Evolutionary conservation across 352 stramenopile species (phyloP).

Genomic region (Aphanomyces astaci): DNA sequence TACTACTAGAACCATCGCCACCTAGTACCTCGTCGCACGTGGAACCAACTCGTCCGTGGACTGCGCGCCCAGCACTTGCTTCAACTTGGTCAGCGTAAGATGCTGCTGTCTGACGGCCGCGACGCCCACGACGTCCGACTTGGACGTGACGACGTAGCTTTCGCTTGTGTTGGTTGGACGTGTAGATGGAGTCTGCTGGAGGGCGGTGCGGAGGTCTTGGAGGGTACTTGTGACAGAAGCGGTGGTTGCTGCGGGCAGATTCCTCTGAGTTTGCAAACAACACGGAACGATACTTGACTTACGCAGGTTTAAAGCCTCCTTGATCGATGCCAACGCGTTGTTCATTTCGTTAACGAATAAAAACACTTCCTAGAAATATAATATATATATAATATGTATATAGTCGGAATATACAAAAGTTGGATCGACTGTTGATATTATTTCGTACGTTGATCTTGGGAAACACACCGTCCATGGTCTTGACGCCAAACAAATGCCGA

Average conservation of each 20-base stretch:
- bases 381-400: too few relatives aligned
- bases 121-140: slow-evolving; percentile 41
- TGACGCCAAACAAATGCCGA: slow-evolving; percentile 80
- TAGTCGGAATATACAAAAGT: too few relatives aligned
- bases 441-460: slow-evolving; percentile 78
- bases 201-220: neutral
- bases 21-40: slow-evolving; percentile 50
- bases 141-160: slow-evolving; percentile 53
- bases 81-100: slow-evolving; percentile 58
- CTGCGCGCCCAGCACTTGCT: slow-evolving; percentile 62
- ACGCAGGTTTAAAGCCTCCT: slow-evolving; percentile 58
- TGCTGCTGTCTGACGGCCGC: slow-evolving; percentile 68
- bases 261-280: neutral
- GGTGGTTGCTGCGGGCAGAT: neutral
- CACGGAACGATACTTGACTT: slow-evolving; percentile 24
- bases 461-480: slow-evolving; percentile 78
- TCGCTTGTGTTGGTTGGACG: slow-evolving; percentile 27
- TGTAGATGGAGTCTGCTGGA: slow-evolving; percentile 5
- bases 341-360: slow-evolving; percentile 83
- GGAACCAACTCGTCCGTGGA: slow-evolving; percentile 71
- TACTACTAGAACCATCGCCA: too few relatives aligned
- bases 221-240: neutral
- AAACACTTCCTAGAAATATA: slow-evolving; percentile 55
- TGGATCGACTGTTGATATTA: too few relatives aligned
- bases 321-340: slow-evolving; percentile 63